A percentile compares a stretch with the other conserved stretches of the same genome.
Evolutionary conservation across 2,329 filamentous ascomycete genomes (phyloP).

Genomic region (Pestalotiopsis sp.): DNA sequence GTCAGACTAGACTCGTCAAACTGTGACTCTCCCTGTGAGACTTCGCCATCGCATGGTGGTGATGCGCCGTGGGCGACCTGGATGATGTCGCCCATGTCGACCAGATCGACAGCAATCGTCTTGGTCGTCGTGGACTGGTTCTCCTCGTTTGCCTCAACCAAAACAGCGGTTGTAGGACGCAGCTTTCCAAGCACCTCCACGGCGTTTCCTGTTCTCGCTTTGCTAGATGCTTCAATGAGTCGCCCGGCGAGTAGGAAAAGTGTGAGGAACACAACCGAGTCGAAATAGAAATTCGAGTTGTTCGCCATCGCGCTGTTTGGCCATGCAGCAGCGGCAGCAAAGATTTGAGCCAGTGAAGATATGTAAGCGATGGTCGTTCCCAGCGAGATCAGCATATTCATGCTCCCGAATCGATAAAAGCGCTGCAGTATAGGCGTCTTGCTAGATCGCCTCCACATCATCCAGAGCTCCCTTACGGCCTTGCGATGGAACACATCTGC

Average conservation of each 20-base stretch:
- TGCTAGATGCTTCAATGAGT: slow-evolving; percentile 88
- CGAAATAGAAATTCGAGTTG: slow-evolving; percentile 75
- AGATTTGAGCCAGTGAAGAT: slow-evolving; percentile 78
- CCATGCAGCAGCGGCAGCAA: slow-evolving; percentile 59
- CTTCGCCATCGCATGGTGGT: slow-evolving; percentile 78
- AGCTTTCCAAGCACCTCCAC: slow-evolving; percentile 79
- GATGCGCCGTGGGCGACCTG: slow-evolving; percentile 79
- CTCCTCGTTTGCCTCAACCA: slow-evolving; percentile 47
- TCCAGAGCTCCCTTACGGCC: slow-evolving; percentile 76
- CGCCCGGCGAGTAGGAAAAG: slow-evolving; percentile 79
- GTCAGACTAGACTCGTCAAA: slow-evolving; percentile 94
- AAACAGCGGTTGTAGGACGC: slow-evolving; percentile 73
- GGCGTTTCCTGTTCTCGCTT: slow-evolving; percentile 86
- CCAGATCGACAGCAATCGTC: slow-evolving; percentile 62
- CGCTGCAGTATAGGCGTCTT: slow-evolving; percentile 72
- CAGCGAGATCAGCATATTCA: slow-evolving; percentile 91
- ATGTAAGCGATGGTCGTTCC: slow-evolving; percentile 88
- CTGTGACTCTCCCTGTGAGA: slow-evolving; percentile 64
- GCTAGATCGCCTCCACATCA: slow-evolving; percentile 78
- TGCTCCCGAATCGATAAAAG: slow-evolving; percentile 93
- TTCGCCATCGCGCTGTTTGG: slow-evolving; percentile 41
- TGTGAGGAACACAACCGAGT: slow-evolving; percentile 89
- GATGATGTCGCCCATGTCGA: slow-evolving; percentile 77
- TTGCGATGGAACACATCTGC: slow-evolving; percentile 84
- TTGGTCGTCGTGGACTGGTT: neutral